Evolutionary conservation across 2,329 filamentous ascomycete species (phyloP), one percentile per base, ranked within the genome.

Genomic region (Colletotrichum liriopes): DNA sequence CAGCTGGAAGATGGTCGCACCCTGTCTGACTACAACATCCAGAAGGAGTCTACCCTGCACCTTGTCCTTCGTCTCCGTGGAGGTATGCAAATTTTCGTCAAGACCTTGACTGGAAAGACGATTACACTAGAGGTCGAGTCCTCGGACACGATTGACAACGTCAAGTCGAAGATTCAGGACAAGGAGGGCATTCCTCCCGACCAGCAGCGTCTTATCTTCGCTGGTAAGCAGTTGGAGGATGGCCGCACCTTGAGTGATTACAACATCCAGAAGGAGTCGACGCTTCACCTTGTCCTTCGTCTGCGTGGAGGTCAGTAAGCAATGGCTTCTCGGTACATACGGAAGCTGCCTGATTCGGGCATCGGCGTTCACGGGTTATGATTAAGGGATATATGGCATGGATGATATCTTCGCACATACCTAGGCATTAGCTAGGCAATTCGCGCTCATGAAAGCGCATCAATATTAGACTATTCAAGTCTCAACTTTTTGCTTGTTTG

Each of bases 131-230:
- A 97, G 85, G 94, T 97, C 1, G 94, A 97, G 82, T 94, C 93
- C 0, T 94, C 91, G 1, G 95, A 97, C 79, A 97, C 95, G 52
- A 97, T 97, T 83, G 95, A 97, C 87, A 98, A 98, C 75, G 95
- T 98, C 51, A 98, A 98, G 91, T 91, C 89, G 62, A 98, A 98
- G 90, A 98, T 98, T 56, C 95, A 98, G 84, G 95, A 98, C 80
- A 98, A 98, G 90, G 95, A 98, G 84, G 95, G 95, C 41, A 98
- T 98, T 71, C 95, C 95, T 56, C 95, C 95, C 18, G 95, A 98
- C 81, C 95, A 98, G 85, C 95, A 98, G 87, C 95, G 95, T 78
- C 84, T 98, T 77, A 98, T 98, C 83, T 98, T 98, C 77, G 95
- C 95, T 59, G 95, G 95, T 68, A 98, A 98, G 89, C 95, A 98